Percentiles rank a stretch among this genome's conserved stretches.
Conservation (phyloP, 768 basidiomycete species). For the Suillus placidus region DNA sequence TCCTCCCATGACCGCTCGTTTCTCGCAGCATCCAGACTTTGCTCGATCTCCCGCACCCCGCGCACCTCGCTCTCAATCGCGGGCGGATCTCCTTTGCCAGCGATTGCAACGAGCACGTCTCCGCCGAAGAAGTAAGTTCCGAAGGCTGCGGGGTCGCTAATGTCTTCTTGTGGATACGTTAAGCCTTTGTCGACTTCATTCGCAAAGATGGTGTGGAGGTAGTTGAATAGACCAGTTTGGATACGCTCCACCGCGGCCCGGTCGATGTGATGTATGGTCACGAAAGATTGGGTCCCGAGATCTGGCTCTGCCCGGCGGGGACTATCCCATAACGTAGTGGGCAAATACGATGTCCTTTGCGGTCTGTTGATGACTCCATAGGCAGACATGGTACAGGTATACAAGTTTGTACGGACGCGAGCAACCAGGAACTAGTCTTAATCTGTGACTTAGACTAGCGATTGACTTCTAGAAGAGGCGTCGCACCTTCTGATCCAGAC, state of each 20-base stretch:
- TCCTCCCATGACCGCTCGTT: slow-evolving; percentile 63
- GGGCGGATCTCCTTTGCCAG: slow-evolving; percentile 21
- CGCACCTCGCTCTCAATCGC: slow-evolving; percentile 19
- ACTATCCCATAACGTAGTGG: slow-evolving; percentile 51
- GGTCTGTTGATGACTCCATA: slow-evolving; percentile 63
- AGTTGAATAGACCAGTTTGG: slow-evolving; percentile 56
- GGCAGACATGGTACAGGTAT: slow-evolving; percentile 55
- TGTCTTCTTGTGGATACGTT: slow-evolving; percentile 86
- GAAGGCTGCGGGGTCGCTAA: slow-evolving; percentile 57
- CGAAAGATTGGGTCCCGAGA: slow-evolving; percentile 20
- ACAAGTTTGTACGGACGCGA: not conserved
- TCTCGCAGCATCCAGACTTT: slow-evolving; percentile 46
- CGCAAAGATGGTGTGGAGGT: slow-evolving; percentile 66
- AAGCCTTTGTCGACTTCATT: slow-evolving; percentile 72
- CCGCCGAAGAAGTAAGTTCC: slow-evolving; percentile 76
- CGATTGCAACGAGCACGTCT: slow-evolving; percentile 74
- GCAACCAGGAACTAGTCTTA: not conserved
- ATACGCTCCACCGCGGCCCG: slow-evolving; percentile 26
- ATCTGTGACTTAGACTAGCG: not conserved
- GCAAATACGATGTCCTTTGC: slow-evolving; percentile 33
- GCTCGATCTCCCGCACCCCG: slow-evolving; percentile 21
- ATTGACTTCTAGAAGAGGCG: not conserved
- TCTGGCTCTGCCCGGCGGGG: slow-evolving; percentile 29
- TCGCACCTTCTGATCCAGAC: not conserved
- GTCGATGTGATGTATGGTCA: slow-evolving; percentile 43